Percentiles rank a stretch among this genome's conserved stretches.
Conservation (phyloP, 78 protist genomes). For the Creolimax fragrantissima region DNA sequence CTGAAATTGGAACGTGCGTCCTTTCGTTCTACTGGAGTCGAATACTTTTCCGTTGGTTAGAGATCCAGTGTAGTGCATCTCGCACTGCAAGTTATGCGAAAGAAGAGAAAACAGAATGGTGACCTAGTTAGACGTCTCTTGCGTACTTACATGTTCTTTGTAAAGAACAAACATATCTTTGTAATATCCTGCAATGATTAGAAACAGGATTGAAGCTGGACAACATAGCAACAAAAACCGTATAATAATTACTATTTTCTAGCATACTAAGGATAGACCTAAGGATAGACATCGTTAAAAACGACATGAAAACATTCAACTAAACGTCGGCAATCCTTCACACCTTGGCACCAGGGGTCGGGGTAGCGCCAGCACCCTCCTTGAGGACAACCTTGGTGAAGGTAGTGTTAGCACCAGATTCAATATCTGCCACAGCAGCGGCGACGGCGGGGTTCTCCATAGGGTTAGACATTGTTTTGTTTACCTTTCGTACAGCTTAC, state of each 20-base stretch:
- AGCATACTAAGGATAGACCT: too few species aligned
- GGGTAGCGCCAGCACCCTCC: neutral
- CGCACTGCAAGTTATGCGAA: neutral
- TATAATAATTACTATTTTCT: too few species aligned
- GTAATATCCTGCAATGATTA: too few species aligned
- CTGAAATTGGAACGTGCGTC: conserved; percentile 52
- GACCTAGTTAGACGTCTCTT: neutral
- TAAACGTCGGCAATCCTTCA: too few species aligned
- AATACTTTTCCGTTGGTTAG: conserved; percentile 68
- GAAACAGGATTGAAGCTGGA: too few species aligned
- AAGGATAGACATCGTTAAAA: too few species aligned
- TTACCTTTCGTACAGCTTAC: neutral
- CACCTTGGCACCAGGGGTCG: neutral
- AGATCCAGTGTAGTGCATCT: conserved; percentile 70
- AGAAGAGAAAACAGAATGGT: neutral
- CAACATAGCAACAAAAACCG: too few species aligned
- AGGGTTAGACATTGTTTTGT: neutral
- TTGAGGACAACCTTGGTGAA: neutral
- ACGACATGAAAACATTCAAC: too few species aligned
- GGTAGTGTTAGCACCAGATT: neutral
- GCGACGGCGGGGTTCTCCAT: neutral
- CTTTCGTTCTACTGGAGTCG: conserved; percentile 60
- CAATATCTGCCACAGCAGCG: neutral
- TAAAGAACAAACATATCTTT: neutral
- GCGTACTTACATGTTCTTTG: neutral